Conservation (phyloP, 768 basidiomycete species). For the Serendipita sp. region DNA sequence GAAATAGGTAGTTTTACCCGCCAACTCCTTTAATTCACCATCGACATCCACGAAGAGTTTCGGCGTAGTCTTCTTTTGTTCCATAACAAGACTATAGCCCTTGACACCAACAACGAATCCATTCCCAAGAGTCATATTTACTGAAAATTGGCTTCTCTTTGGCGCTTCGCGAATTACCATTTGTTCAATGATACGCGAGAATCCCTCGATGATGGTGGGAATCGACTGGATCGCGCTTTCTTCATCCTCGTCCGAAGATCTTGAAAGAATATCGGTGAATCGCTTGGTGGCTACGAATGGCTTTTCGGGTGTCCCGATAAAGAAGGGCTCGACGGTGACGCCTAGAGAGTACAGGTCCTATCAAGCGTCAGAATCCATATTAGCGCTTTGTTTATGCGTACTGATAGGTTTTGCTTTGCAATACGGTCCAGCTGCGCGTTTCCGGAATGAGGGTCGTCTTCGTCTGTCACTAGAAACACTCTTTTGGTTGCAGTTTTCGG, state of each 20-base stretch:
- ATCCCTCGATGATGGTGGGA: conserved; percentile 50
- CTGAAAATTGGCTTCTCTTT: conserved; percentile 66
- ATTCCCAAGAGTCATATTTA: conserved; percentile 65
- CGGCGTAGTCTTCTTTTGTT: conserved; percentile 70
- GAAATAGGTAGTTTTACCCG: conserved; percentile 50
- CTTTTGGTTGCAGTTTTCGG: conserved; percentile 84
- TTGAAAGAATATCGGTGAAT: background rate
- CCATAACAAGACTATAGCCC: conserved; percentile 80
- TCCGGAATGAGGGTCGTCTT: conserved; percentile 54
- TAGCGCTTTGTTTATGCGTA: conserved; percentile 6
- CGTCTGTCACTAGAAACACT: conserved; percentile 84
- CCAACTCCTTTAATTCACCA: conserved; percentile 60
- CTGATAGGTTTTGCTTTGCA: conserved; percentile 27
- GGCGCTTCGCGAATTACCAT: conserved; percentile 71
- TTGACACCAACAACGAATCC: conserved; percentile 66
- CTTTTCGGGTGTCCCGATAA: conserved; percentile 53
- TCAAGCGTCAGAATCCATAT: background rate
- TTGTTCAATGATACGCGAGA: conserved; percentile 21
- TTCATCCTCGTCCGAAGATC: conserved; percentile 21
- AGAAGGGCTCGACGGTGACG: conserved; percentile 72
- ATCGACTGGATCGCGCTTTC: conserved; percentile 38
- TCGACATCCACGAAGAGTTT: conserved; percentile 72
- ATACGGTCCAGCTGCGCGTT: conserved; percentile 11
- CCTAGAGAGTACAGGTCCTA: conserved; percentile 75
- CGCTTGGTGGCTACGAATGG: conserved; percentile 48